These are phyloP conservation scores for Xylaria sp. DNA, from an alignment of 2,329 filamentous ascomycete genomes.

Conservation along the genomic window DNA sequence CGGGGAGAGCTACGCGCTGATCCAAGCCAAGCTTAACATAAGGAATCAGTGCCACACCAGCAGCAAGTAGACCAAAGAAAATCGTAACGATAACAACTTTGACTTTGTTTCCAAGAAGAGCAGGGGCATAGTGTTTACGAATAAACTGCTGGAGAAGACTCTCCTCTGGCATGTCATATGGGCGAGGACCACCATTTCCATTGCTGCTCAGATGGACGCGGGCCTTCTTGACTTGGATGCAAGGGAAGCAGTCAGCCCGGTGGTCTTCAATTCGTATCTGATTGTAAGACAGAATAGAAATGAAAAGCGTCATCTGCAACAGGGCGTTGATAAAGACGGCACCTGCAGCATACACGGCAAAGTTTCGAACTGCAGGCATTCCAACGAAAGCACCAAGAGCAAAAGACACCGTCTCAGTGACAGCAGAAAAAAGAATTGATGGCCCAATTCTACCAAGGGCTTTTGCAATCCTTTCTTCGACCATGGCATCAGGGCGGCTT, in stretches of 20 bases:
- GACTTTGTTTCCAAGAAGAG: slow-evolving; percentile 80
- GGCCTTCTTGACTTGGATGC: slow-evolving; percentile 81
- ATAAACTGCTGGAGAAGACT: slow-evolving; percentile 87
- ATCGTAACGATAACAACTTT: slow-evolving; percentile 81
- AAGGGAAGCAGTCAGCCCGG: slow-evolving; percentile 92
- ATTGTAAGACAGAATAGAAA: slow-evolving; percentile 90
- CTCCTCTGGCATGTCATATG: slow-evolving; percentile 84
- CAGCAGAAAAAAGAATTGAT: slow-evolving; percentile 93
- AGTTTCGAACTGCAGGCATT: slow-evolving; percentile 98
- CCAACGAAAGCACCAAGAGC: slow-evolving; percentile 92
- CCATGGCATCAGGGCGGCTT: slow-evolving; percentile 87
- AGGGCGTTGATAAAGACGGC: slow-evolving; percentile 97
- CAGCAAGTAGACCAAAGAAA: slow-evolving; percentile 89
- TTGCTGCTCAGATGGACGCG: slow-evolving; percentile 74
- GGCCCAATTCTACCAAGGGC: slow-evolving; percentile 97
- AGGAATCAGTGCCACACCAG: slow-evolving; percentile 85
- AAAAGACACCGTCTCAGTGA: slow-evolving; percentile 94
- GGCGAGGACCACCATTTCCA: slow-evolving; percentile 67
- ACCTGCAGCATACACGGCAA: slow-evolving; percentile 94
- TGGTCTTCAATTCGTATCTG: slow-evolving; percentile 89
- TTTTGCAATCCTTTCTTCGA: slow-evolving; percentile 86
- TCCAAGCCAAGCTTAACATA: slow-evolving; percentile 88
- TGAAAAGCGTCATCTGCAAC: slow-evolving; percentile 97
- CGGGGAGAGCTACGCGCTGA: slow-evolving; percentile 92
- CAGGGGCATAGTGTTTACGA: slow-evolving; percentile 86